Evolutionary conservation across 2,329 filamentous ascomycete species (phyloP), one percentile per base, ranked within the genome.

Genomic region (Colletotrichum lindemuthianum): DNA sequence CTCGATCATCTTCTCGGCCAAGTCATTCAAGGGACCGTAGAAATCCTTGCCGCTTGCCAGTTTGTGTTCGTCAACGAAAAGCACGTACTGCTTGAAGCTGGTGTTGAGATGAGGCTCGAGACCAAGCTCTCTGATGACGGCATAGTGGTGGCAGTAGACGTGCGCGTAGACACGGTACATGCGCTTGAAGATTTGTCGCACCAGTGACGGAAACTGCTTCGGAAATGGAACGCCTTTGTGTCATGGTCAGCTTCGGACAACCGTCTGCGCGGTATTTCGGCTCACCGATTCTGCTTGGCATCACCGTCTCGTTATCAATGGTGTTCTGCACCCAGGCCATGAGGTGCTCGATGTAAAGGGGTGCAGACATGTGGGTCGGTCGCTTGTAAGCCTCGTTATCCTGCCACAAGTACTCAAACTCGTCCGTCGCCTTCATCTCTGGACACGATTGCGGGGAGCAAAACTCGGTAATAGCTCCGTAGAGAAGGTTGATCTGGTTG

Each of bases 351-450:
- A 99, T 97, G 80, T 99, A 99, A 72, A 94, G 92, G 9, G 96
- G 96, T 3, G 96, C 96, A 3, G 96, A 88, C 92, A 99, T 97
- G 83, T 98, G 98, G 67, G 96, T 99, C 16, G 96, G 96, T 66
- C 93, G 90, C 80, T 97, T 97, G 85, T 90, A 99, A 75, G 92
- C 91, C 73, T 97, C 93, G 67, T 86, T 92, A 79, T 99, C 95
- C 81, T 99, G 96, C 96, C 96, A 99, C 70, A 99, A 90, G 79
- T 99, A 99, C 79, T 99, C 96, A 78, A 98, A 99, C 91, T 99
- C 96, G 81, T 99, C 96, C 9, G 96, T 99, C n/a, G 96, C 96
- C 80, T 99, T 99, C 96, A 99, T 99, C 81, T 98, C 96, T 1
- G 96, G 96, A 77, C 96, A 99, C 69, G 93, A 93, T 76, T 96